Conservation (phyloP, 257 asterid genomes). For the Cordia subcordata region DNA sequence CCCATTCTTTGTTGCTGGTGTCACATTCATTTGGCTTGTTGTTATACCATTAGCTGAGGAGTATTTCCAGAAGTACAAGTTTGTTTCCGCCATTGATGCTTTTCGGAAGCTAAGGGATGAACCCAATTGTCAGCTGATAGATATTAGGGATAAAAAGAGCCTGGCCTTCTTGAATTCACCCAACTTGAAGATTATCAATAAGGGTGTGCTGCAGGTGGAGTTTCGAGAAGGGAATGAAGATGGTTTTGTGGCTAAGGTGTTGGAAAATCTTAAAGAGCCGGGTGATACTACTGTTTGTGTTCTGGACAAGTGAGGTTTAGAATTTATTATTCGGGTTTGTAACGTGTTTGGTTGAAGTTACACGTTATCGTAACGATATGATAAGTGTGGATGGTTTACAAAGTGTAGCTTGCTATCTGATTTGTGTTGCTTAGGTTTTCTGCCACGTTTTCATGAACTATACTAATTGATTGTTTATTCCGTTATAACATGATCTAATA, state of each 20-base stretch:
- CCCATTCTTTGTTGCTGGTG: constrained; percentile 83
- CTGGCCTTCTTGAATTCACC: constrained; percentile 58
- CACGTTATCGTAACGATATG: not conserved
- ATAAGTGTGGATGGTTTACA: too few relatives aligned
- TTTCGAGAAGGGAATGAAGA: constrained; percentile 73
- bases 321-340: not conserved
- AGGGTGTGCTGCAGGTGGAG: constrained; percentile 59
- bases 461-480: too few relatives aligned
- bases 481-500: too few relatives aligned
- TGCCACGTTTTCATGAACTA: too few relatives aligned
- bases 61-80: constrained; percentile 67
- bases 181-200: constrained; percentile 62
- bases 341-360: not conserved
- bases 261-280: constrained; percentile 58
- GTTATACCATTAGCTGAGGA: constrained; percentile 64
- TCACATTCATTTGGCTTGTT: constrained; percentile 74
- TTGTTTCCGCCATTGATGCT: constrained; percentile 72
- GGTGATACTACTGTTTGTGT: constrained; percentile 51
- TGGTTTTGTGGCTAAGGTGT: constrained; percentile 56
- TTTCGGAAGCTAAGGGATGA: constrained; percentile 79
- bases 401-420: too few relatives aligned
- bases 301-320: constrained; percentile 78
- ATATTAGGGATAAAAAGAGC: constrained; percentile 75
- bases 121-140: constrained; percentile 62
- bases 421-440: too few relatives aligned